Evolutionary conservation across 1,284 basidiomycete genomes (phyloP).

Genomic region (Irpex lacteus): DNA sequence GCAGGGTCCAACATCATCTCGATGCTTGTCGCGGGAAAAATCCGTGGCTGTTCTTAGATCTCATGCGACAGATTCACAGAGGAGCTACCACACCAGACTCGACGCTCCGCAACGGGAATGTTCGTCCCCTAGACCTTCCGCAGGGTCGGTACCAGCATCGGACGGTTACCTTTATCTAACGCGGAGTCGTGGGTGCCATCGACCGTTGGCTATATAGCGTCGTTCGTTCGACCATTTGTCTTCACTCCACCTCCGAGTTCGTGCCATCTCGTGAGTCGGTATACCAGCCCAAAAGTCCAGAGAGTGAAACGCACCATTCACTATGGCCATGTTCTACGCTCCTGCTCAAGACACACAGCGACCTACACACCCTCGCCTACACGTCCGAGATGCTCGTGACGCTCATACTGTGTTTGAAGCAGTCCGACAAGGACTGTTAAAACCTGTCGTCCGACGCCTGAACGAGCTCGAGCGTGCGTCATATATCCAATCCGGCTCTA

Average conservation of each 20-base stretch:
- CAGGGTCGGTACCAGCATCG: conserved; percentile 21
- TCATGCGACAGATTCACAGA: conserved; percentile 16
- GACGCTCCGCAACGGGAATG: conserved; percentile 11
- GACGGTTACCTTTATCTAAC: conserved; percentile 14
- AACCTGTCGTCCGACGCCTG: conserved; percentile 48
- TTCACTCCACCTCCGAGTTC: background rate
- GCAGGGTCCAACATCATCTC: conserved; percentile 13
- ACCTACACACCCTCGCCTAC: conserved; percentile 58
- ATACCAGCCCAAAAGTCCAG: background rate
- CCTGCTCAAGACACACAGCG: conserved; percentile 47
- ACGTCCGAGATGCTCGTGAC: conserved; percentile 61
- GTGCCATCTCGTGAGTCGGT: background rate
- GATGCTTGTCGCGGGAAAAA: conserved; percentile 15
- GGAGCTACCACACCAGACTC: conserved; percentile 7
- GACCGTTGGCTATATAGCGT: conserved; percentile 10
- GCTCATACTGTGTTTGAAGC: conserved; percentile 61
- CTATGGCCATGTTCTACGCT: conserved; percentile 34
- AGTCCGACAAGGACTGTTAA: conserved; percentile 50
- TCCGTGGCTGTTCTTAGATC: conserved; percentile 13
- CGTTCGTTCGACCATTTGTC: background rate
- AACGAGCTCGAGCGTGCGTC: conserved; percentile 56
- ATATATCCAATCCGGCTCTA: conserved; percentile 56
- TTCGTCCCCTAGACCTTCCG: conserved; percentile 14
- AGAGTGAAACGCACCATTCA: background rate
- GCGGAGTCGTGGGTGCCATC: conserved; percentile 13